Evolutionary conservation across 129 eudicot genomes (phyloP).

Genomic region (Chrysanthemum seticuspe): DNA sequence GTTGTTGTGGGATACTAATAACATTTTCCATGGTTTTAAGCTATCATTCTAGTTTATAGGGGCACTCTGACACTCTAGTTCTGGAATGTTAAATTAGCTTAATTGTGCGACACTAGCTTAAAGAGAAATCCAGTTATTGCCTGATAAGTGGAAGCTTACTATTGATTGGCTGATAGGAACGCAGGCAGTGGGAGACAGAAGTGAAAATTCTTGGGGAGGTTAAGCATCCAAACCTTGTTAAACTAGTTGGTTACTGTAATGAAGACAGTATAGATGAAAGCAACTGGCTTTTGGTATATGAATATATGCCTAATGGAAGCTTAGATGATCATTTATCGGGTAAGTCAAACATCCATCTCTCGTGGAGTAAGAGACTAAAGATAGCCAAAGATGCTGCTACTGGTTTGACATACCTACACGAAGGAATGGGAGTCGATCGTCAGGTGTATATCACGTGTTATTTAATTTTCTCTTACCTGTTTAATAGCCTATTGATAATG

Average conservation of each 20-base stretch:
- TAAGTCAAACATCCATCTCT: conserved; percentile 37
- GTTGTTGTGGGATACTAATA: too few species aligned
- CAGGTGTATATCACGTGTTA: conserved; percentile 25
- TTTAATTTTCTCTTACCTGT: neutral
- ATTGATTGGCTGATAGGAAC: conserved; percentile 48
- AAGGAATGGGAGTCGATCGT: conserved; percentile 42
- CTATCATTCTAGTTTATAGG: too few species aligned
- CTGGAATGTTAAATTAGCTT: too few species aligned
- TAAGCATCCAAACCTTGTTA: conserved; percentile 76
- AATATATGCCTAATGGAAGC: conserved; percentile 80
- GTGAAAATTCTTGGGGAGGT: conserved; percentile 79
- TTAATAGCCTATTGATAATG: neutral
- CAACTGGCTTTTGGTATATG: conserved; percentile 72
- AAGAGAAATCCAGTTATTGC: too few species aligned
- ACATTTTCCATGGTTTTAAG: too few species aligned
- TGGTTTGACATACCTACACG: conserved; percentile 71
- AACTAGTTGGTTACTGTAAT: conserved; percentile 76
- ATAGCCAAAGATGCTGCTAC: conserved; percentile 84
- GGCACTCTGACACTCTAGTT: too few species aligned
- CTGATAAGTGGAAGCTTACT: neutral
- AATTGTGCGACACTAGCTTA: too few species aligned
- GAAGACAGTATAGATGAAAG: conserved; percentile 81
- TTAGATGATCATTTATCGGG: conserved; percentile 72
- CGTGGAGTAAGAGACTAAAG: conserved; percentile 75
- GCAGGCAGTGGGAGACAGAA: conserved; percentile 87